phyloP scores from a whole-genome alignment of 768 basidiomycete species.

The Lactarius indigo region DNA sequence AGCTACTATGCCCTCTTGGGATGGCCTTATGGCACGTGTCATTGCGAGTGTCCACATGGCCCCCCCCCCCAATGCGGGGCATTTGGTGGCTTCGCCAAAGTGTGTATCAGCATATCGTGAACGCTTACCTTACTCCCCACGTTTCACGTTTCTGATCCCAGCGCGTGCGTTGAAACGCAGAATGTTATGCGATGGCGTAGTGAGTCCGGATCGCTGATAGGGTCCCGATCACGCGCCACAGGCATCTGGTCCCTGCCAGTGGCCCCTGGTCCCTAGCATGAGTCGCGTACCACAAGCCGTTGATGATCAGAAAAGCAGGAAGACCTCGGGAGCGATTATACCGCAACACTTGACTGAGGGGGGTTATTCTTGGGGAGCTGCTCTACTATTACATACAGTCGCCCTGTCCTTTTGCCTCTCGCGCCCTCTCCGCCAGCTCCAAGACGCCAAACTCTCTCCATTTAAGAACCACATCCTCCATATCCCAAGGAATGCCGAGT shows the following conservation, averaged over 20 bases:
- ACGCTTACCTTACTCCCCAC: background rate
- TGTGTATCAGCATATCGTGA: background rate
- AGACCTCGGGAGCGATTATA: background rate
- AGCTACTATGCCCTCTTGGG: background rate
- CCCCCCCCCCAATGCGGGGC: background rate
- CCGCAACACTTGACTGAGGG: background rate
- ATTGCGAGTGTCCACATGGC: background rate
- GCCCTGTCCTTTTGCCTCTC: background rate
- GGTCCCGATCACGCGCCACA: too few relatives aligned
- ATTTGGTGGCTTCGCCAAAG: background rate
- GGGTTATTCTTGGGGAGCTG: background rate
- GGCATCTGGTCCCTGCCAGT: too few relatives aligned
- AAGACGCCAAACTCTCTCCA: too few relatives aligned
- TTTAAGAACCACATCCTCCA: too few relatives aligned
- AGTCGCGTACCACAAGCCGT: background rate
- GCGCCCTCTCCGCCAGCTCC: background rate
- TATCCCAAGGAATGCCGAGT: background rate
- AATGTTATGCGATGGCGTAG: too few relatives aligned
- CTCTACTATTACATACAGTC: background rate
- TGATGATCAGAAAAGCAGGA: background rate
- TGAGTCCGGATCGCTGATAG: background rate
- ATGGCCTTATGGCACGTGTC: background rate
- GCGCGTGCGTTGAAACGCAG: too few relatives aligned
- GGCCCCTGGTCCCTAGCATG: too few relatives aligned
- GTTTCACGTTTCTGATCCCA: too few relatives aligned